Conservation (phyloP, 345 rosid genomes). For the Hibiscus trionum region DNA sequence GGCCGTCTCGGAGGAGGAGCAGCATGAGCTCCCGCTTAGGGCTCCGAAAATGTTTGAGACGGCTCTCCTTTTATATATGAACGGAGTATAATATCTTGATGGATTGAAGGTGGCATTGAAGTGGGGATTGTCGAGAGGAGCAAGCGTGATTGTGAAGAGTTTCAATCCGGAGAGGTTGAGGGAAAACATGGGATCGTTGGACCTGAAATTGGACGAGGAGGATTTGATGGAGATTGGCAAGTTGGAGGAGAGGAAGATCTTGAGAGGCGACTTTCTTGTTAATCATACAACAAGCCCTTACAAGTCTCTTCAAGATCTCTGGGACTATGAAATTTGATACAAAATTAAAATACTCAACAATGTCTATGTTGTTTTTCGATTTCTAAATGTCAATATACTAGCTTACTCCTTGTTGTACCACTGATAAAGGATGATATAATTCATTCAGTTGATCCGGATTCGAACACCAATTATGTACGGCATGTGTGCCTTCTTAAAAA, state of each 20-base stretch:
- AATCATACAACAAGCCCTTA: conserved; percentile 74
- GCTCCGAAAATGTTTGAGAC: too few relatives aligned
- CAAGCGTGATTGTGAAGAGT: conserved; percentile 75
- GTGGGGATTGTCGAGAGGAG: conserved; percentile 84
- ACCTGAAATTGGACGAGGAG: conserved; percentile 41
- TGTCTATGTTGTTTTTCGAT: neutral
- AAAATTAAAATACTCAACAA: neutral
- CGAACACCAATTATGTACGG: too few relatives aligned
- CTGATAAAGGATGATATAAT: too few relatives aligned
- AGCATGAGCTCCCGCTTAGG: too few relatives aligned
- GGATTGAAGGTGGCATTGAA: conserved; percentile 54
- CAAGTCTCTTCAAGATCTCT: conserved; percentile 53
- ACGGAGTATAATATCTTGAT: neutral
- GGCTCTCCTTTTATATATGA: too few relatives aligned
- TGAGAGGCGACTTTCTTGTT: conserved; percentile 74
- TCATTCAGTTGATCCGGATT: too few relatives aligned
- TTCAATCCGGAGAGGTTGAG: conserved; percentile 51
- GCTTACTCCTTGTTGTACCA: too few relatives aligned
- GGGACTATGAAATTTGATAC: conserved; percentile 71
- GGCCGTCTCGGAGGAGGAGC: too few relatives aligned
- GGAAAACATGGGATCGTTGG: conserved; percentile 55
- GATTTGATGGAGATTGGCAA: conserved; percentile 49
- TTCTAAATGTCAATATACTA: neutral
- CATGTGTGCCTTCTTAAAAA: too few relatives aligned
- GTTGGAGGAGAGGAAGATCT: conserved; percentile 57